Conservation (phyloP, 805 yeast species). For the fission yeast (Schizosaccharomyces pombe) region DNA sequence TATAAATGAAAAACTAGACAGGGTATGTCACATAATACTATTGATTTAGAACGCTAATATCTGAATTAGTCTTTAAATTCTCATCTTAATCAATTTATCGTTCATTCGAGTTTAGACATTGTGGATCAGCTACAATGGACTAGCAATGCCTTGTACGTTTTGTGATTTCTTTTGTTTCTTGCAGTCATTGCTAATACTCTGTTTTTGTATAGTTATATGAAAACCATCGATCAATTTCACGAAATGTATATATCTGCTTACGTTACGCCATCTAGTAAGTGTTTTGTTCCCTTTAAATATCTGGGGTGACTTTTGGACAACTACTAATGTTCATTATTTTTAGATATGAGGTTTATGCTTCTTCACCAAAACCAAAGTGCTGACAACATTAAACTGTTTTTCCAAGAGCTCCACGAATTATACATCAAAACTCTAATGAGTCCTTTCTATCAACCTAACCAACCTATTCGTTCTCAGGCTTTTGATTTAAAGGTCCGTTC, state of each 20-base stretch:
- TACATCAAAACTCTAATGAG: conserved; percentile 66
- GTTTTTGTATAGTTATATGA: conserved; percentile 32
- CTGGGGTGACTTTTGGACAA: no score
- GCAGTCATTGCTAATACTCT: no score
- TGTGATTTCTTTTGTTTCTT: no score
- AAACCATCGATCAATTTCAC: conserved; percentile 65
- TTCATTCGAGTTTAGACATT: conserved; percentile 75
- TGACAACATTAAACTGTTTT: conserved; percentile 58
- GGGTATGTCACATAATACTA: neutral
- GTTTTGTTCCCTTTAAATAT: neutral
- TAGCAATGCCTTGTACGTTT: conserved; percentile 23
- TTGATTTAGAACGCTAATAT: neutral
- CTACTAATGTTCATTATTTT: neutral
- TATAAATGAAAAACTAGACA: conserved; percentile 18
- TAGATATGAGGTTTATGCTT: conserved; percentile 47
- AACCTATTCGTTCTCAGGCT: conserved; percentile 44
- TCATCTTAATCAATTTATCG: conserved; percentile 67
- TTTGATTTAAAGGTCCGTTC: conserved; percentile 55
- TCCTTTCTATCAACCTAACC: conserved; percentile 65
- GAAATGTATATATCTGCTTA: conserved; percentile 65
- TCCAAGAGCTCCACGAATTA: conserved; percentile 63
- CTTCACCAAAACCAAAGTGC: conserved; percentile 43
- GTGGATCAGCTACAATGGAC: conserved; percentile 79
- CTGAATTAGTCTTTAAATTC: neutral
- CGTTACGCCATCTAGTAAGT: conserved; percentile 51